Evolutionary conservation across 2,329 filamentous ascomycete genomes (phyloP).

Genomic region (Aspergillus carbonarius): DNA sequence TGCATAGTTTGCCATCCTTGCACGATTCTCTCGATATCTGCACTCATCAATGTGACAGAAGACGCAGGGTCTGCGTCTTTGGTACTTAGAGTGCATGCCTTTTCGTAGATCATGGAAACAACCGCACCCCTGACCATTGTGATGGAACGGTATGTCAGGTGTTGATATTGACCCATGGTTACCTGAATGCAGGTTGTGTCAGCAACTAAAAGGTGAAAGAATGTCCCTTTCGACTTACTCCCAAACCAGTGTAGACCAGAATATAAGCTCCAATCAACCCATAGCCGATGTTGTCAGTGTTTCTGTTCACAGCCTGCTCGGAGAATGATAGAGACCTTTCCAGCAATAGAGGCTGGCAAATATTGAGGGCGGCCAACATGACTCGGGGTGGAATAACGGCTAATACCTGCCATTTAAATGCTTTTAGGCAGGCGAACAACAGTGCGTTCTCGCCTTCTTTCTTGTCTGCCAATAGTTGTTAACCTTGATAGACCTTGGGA

Average conservation of each 20-base stretch:
- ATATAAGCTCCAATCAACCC: constrained; percentile 46
- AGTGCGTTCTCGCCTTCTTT: constrained; percentile 30
- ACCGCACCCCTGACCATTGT: constrained; percentile 46
- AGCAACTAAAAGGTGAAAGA: not conserved
- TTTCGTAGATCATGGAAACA: constrained; percentile 54
- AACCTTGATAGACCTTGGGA: not conserved
- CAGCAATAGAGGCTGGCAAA: constrained; percentile 40
- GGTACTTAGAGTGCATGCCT: constrained; percentile 34
- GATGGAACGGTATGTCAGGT: constrained; percentile 44
- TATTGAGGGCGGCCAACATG: constrained; percentile 38
- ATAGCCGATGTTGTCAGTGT: constrained; percentile 39
- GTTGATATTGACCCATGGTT: constrained; percentile 42
- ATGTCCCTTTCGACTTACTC: constrained; percentile 29
- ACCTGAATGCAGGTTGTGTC: constrained; percentile 25
- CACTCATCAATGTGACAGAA: constrained; percentile 48
- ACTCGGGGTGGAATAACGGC: constrained; percentile 33
- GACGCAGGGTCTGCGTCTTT: constrained; percentile 37
- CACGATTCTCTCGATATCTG: constrained; percentile 47
- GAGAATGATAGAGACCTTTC: constrained; percentile 38
- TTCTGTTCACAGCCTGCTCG: constrained; percentile 25
- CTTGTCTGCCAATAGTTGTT: constrained; percentile 22
- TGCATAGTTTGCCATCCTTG: constrained; percentile 44
- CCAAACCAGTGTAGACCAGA: constrained; percentile 44
- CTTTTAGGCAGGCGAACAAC: constrained; percentile 30
- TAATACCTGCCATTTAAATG: constrained; percentile 35